Percentiles rank a stretch among this genome's conserved stretches.
phyloP scores from a whole-genome alignment of 345 rosid genomes.

The Populus alba region DNA sequence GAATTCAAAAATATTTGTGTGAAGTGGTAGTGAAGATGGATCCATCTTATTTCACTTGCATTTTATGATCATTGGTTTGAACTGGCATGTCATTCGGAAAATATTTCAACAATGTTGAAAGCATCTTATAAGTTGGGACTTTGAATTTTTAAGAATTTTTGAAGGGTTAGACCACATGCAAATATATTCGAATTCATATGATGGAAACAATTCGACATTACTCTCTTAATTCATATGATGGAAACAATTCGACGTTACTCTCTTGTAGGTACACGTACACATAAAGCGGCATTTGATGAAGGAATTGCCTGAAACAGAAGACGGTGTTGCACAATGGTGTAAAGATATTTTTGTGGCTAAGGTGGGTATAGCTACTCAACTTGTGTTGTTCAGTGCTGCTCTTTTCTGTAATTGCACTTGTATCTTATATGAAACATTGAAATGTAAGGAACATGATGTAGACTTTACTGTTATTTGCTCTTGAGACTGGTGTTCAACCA shows the following conservation, averaged over 20 bases:
- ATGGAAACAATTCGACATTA: background rate
- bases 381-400: background rate
- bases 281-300: slow-evolving; percentile 28
- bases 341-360: slow-evolving; percentile 35
- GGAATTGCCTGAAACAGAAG: slow-evolving; percentile 34
- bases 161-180: background rate
- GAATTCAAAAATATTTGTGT: background rate
- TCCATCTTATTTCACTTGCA: background rate
- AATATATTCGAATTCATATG: background rate
- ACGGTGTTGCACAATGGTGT: slow-evolving; percentile 36
- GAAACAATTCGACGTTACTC: background rate
- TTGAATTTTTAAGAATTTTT: background rate
- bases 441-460: background rate
- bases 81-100: background rate
- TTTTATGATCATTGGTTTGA: background rate
- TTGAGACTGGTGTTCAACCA: background rate
- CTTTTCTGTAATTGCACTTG: background rate
- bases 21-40: background rate
- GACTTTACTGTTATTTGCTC: background rate
- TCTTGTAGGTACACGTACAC: slow-evolving; percentile 25
- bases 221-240: background rate
- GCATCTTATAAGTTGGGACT: no score
- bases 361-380: slow-evolving; percentile 8
- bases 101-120: background rate
- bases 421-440: background rate